Evolutionary conservation across 2,329 filamentous ascomycete genomes (phyloP).

Genomic region (Cladosporium sp.): DNA sequence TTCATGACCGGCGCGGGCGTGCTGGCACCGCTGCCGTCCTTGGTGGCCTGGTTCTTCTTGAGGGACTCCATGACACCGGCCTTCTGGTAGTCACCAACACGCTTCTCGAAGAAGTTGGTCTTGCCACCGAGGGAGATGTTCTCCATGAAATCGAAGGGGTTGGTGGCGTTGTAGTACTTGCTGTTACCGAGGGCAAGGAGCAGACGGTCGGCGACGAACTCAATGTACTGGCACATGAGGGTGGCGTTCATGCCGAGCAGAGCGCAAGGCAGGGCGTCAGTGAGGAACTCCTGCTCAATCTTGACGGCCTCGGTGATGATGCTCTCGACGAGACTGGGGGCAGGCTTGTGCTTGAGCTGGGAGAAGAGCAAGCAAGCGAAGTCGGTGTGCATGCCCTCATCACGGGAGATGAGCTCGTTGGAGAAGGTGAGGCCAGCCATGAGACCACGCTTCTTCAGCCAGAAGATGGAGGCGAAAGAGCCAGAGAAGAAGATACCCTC

Average conservation of each 20-base stretch:
- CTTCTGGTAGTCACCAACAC: slow-evolving; percentile 98
- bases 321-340: slow-evolving; percentile 69
- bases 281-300: slow-evolving; percentile 97
- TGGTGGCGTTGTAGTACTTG: slow-evolving; percentile 86
- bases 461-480: slow-evolving; percentile 98
- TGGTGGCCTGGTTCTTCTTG: slow-evolving; percentile 45
- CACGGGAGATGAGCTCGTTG: slow-evolving; percentile 98
- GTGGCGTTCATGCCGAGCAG: slow-evolving; percentile 96
- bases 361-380: slow-evolving; percentile 97
- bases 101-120: slow-evolving; percentile 99
- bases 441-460: slow-evolving; percentile 99
- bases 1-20: slow-evolving; percentile 43
- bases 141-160: slow-evolving; percentile 99
- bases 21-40: slow-evolving; percentile 21
- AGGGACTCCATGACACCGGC: slow-evolving; percentile 96
- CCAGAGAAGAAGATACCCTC: slow-evolving; percentile 99
- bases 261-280: slow-evolving; percentile 84
- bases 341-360: slow-evolving; percentile 88
- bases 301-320: slow-evolving; percentile 91
- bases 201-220: slow-evolving; percentile 96
- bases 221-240: slow-evolving; percentile 99
- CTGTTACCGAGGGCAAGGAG: slow-evolving; percentile 88
- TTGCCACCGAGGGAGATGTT: slow-evolving; percentile 98
- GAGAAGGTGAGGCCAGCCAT: slow-evolving; percentile 99
- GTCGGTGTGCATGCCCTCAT: slow-evolving; percentile 98